Evolutionary conservation across 2,329 filamentous ascomycete genomes (phyloP).

Genomic region (Diaporthe citrichinensis): DNA sequence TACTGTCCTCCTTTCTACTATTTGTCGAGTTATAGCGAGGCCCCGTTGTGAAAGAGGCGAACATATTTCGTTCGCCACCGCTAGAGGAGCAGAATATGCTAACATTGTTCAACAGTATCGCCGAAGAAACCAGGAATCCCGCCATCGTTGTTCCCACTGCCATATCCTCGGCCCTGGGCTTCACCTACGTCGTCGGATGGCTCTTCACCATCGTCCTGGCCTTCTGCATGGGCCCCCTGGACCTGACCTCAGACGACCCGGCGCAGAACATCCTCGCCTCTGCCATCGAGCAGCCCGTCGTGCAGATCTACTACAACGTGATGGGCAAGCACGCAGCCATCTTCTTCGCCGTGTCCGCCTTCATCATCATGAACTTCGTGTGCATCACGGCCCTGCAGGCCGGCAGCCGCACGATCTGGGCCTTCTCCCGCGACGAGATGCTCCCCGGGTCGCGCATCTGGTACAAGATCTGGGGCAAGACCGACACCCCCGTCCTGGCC

Average conservation of each 20-base stretch:
- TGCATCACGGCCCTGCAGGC: conserved; percentile 71
- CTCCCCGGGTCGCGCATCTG: conserved; percentile 62
- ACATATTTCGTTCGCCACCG: rapidly evolving
- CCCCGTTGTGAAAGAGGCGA: no score
- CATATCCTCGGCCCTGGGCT: conserved; percentile 68
- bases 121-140: conserved; percentile 60
- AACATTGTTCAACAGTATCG: conserved; percentile 50
- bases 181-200: conserved; percentile 69
- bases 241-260: conserved; percentile 51
- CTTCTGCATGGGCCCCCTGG: conserved; percentile 64
- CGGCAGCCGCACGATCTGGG: conserved; percentile 67
- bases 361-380: conserved; percentile 71
- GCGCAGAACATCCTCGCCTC: conserved; percentile 58
- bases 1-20: rapidly evolving
- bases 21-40: neutral
- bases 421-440: conserved; percentile 67
- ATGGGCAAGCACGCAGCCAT: conserved; percentile 67
- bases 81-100: neutral
- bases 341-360: conserved; percentile 68
- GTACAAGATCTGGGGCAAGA: conserved; percentile 63
- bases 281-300: conserved; percentile 65
- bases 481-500: conserved; percentile 65
- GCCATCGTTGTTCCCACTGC: conserved; percentile 61
- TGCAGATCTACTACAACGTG: conserved; percentile 71
- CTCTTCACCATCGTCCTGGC: conserved; percentile 71